Percentiles rank a stretch among this genome's conserved stretches.
phyloP scores from a whole-genome alignment of 2,329 filamentous ascomycete species.

The Penicillium sp. region DNA sequence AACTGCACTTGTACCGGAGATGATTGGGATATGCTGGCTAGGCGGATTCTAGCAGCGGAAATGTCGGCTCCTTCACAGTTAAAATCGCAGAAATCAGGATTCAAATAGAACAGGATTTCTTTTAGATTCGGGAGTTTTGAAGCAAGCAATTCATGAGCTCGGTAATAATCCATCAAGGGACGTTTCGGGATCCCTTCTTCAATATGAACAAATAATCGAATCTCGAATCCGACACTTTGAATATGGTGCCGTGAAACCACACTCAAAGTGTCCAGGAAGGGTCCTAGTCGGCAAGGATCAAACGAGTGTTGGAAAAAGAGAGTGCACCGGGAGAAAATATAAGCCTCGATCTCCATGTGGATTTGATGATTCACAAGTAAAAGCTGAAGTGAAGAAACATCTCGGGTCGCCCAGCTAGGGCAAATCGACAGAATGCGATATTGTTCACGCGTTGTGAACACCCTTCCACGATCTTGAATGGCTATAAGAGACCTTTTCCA shows the following conservation, averaged over 20 bases:
- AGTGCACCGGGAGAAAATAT: slow-evolving; percentile 30
- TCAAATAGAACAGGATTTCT: slow-evolving; percentile 28
- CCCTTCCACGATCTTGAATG: slow-evolving; percentile 27
- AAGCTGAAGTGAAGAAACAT: slow-evolving; percentile 27
- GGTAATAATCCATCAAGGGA: slow-evolving; percentile 26
- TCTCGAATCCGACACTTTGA: slow-evolving; percentile 32
- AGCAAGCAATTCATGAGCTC: slow-evolving; percentile 19
- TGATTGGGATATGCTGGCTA: no score
- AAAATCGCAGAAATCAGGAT: slow-evolving; percentile 13
- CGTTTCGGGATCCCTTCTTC: slow-evolving; percentile 31
- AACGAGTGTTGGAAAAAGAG: slow-evolving; percentile 34
- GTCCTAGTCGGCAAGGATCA: slow-evolving; percentile 24
- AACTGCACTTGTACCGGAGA: no score
- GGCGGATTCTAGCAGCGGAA: no score
- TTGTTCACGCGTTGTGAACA: slow-evolving; percentile 27
- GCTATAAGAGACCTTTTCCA: slow-evolving; percentile 30
- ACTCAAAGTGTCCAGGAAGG: slow-evolving; percentile 31
- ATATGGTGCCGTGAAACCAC: slow-evolving; percentile 26
- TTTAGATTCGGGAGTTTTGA: slow-evolving; percentile 24
- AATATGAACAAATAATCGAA: slow-evolving; percentile 34
- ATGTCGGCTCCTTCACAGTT: no score
- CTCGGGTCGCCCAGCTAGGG: slow-evolving; percentile 29
- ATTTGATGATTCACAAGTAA: slow-evolving; percentile 30
- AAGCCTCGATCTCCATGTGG: slow-evolving; percentile 31
- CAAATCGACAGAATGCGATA: slow-evolving; percentile 30